Conservation (phyloP, 2,329 filamentous ascomycete species). For the Rosellinia necatrix region DNA sequence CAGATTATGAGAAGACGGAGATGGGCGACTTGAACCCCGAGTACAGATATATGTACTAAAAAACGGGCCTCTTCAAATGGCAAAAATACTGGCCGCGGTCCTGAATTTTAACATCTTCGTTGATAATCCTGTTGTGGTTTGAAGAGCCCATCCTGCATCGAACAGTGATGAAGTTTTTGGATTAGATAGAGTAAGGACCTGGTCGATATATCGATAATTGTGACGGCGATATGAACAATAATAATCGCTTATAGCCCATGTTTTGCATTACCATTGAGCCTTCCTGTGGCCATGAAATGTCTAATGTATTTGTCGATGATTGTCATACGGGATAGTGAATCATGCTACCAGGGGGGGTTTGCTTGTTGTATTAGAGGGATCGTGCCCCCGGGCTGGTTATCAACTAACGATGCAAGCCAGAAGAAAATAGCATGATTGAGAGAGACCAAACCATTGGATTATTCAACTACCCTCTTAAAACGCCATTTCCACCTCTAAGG, state of each 20-base stretch:
- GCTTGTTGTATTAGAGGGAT: not conserved
- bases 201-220: too few species aligned
- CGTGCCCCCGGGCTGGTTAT: too few species aligned
- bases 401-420: not conserved
- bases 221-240: too few species aligned
- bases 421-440: not conserved
- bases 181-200: not conserved
- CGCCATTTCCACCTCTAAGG: slow-evolving; percentile 23
- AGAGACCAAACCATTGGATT: slow-evolving; percentile 12
- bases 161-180: not conserved
- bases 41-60: slow-evolving; percentile 58
- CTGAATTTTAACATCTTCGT: not conserved
- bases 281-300: too few species aligned
- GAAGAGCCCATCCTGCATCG: not conserved
- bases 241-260: too few species aligned
- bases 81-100: not conserved
- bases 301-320: too few species aligned
- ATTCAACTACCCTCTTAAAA: slow-evolving; percentile 26
- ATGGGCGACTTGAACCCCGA: slow-evolving; percentile 61
- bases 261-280: too few species aligned
- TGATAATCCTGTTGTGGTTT: not conserved
- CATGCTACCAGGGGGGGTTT: not conserved
- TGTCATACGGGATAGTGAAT: not conserved
- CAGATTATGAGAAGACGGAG: slow-evolving; percentile 64
- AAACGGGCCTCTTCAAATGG: not conserved